These are phyloP conservation scores for Elsinoe ampelina DNA, from an alignment of 2,329 filamentous ascomycete genomes.

Conservation along the genomic window DNA sequence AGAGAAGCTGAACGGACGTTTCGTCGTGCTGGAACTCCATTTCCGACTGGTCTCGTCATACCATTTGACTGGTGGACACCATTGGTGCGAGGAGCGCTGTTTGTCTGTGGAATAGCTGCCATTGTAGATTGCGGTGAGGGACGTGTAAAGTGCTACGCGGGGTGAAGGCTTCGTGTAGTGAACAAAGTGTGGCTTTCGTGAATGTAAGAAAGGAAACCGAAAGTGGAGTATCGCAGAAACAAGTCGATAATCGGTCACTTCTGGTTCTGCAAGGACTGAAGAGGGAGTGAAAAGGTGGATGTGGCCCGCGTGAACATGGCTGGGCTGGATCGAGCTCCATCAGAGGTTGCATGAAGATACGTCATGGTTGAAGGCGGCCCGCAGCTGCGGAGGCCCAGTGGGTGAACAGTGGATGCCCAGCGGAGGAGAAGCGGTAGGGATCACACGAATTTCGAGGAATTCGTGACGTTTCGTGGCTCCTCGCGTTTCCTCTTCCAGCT, in stretches of 20 bases:
- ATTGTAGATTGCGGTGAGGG: not conserved
- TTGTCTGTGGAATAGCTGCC: conserved; percentile 13
- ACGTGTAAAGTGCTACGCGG: not conserved
- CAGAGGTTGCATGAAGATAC: conserved; percentile 8
- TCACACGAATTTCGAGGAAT: conserved; percentile 7
- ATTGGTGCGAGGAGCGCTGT: conserved; percentile 8
- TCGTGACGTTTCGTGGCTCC: conserved; percentile 3
- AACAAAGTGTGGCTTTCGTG: not conserved
- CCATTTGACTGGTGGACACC: conserved; percentile 9
- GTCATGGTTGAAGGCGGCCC: conserved; percentile 7
- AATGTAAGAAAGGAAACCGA: not conserved
- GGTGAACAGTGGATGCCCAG: too few relatives aligned
- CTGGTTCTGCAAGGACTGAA: not conserved
- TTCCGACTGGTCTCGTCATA: conserved; percentile 13
- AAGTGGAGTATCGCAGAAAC: conserved; percentile 4
- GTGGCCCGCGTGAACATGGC: conserved; percentile 8
- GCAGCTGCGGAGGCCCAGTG: not conserved
- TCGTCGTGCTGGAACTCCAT: conserved; percentile 18
- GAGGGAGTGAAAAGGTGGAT: conserved; percentile 3
- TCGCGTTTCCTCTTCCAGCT: not conserved
- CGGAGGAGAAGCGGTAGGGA: conserved; percentile 1
- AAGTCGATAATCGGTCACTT: not conserved
- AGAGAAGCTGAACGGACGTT: conserved; percentile 18
- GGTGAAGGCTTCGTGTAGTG: not conserved
- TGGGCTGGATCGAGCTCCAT: conserved; percentile 9